A percentile compares a stretch with the other conserved stretches of the same genome.
These are phyloP conservation scores for Cronartium ribicola DNA, from an alignment of 1,284 basidiomycete genomes.

Conservation along the genomic window DNA sequence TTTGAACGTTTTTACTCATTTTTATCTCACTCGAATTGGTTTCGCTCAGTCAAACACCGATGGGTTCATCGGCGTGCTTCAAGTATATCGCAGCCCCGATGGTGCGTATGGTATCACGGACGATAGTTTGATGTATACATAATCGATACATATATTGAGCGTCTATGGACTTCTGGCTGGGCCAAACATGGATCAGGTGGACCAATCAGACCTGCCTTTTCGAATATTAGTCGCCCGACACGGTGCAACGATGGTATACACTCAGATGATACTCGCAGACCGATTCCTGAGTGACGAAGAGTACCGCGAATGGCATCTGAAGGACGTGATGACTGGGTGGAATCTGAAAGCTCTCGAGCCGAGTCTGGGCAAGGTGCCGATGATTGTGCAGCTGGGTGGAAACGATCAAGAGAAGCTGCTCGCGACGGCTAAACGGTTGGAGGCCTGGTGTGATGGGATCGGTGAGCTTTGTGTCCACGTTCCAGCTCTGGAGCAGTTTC, in stretches of 20 bases:
- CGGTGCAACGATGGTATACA: conserved; percentile 63
- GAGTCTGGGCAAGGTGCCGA: conserved; percentile 51
- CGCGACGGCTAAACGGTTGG: conserved; percentile 60
- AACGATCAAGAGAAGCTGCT: conserved; percentile 62
- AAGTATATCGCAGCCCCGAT: background rate
- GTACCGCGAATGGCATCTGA: conserved; percentile 61
- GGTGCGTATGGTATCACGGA: background rate
- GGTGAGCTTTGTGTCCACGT: background rate
- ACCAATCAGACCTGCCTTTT: conserved; percentile 63
- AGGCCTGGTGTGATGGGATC: conserved; percentile 60
- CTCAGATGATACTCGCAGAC: conserved; percentile 66
- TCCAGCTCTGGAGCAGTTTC: too few relatives aligned
- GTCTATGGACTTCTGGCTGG: conserved; percentile 56
- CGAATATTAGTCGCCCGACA: conserved; percentile 60
- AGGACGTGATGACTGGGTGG: conserved; percentile 55
- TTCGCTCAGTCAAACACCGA: too few relatives aligned
- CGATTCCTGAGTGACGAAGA: conserved; percentile 60
- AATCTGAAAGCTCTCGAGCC: conserved; percentile 48
- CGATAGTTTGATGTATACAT: background rate
- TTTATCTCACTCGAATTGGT: too few relatives aligned
- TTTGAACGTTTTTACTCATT: too few relatives aligned
- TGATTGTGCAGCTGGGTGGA: conserved; percentile 68
- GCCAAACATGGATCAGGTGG: conserved; percentile 50
- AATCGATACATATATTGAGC: conserved; percentile 57
- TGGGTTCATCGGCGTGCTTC: background rate